phyloP scores from a whole-genome alignment of 805 yeast genomes.

The Saturnispora hagleri region DNA sequence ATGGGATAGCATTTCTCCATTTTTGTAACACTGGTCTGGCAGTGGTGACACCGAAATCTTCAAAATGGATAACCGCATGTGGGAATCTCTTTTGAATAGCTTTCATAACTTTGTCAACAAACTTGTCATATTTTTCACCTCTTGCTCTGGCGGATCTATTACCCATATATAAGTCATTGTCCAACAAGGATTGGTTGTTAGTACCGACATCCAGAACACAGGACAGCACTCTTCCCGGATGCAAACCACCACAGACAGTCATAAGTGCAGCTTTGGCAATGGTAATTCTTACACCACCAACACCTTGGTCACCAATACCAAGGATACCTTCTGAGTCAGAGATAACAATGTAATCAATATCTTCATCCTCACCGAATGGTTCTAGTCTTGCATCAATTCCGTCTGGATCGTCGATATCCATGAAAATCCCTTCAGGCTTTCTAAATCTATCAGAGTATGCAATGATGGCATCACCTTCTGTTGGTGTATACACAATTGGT shows the following conservation, averaged over 20 bases:
- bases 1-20: slow-evolving; percentile 66
- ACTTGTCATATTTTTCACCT: slow-evolving; percentile 78
- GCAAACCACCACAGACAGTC: slow-evolving; percentile 96
- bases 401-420: slow-evolving; percentile 75
- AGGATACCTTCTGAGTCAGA: slow-evolving; percentile 94
- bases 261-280: slow-evolving; percentile 88
- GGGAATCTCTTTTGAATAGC: slow-evolving; percentile 74
- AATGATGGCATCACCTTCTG: slow-evolving; percentile 97
- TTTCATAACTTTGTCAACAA: slow-evolving; percentile 69
- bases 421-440: slow-evolving; percentile 91
- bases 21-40: slow-evolving; percentile 76
- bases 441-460: slow-evolving; percentile 87
- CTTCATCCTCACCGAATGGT: slow-evolving; percentile 76
- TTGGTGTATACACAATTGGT: slow-evolving; percentile 79
- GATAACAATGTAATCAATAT: slow-evolving; percentile 89
- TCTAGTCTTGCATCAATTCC: slow-evolving; percentile 68
- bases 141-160: slow-evolving; percentile 76
- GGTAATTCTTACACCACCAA: slow-evolving; percentile 89
- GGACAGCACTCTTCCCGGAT: slow-evolving; percentile 90
- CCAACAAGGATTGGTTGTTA: slow-evolving; percentile 66
- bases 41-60: slow-evolving; percentile 90
- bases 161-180: slow-evolving; percentile 90
- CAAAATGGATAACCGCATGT: slow-evolving; percentile 86
- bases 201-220: slow-evolving; percentile 92
- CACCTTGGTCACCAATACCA: slow-evolving; percentile 98